Percentiles rank a stretch among this genome's conserved stretches.
Conservation (phyloP, 2,329 filamentous ascomycete species). For the Ascochyta pisi region DNA sequence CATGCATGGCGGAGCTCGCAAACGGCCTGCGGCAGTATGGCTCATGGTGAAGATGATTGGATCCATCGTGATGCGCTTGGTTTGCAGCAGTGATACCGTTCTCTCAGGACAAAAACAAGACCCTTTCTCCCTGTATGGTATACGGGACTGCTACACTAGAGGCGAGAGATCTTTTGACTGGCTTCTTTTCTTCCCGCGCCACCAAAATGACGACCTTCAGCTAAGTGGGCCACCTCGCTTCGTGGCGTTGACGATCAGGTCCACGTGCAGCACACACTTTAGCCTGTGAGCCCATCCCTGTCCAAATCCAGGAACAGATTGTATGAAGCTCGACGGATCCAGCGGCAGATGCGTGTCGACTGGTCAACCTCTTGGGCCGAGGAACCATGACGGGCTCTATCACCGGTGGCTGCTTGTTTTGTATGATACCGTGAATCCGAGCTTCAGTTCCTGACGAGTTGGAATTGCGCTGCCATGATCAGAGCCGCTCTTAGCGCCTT, state of each 20-base stretch:
- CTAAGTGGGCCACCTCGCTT: constrained; percentile 24
- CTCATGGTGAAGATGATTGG: constrained; percentile 6
- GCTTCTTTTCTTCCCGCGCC: constrained; percentile 12
- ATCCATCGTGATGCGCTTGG: neutral
- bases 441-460: neutral
- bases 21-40: constrained; percentile 6
- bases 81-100: constrained; percentile 4
- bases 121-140: neutral
- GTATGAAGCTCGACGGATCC: constrained; percentile 18
- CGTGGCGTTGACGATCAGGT: constrained; percentile 26
- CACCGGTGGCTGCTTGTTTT: neutral
- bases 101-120: neutral
- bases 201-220: constrained; percentile 14
- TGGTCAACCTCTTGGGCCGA: neutral
- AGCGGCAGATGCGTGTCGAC: constrained; percentile 23
- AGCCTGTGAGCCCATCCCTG: constrained; percentile 24
- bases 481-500: neutral
- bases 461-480: neutral
- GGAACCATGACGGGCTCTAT: neutral
- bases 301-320: constrained; percentile 20
- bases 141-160: neutral
- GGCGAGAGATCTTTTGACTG: neutral
- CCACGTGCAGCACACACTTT: constrained; percentile 32
- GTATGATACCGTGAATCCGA: too few relatives aligned
- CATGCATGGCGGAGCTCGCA: constrained; percentile 2